phyloP scores from a whole-genome alignment of 1,139 yeast genomes.

The Yamadazyma mexicana region DNA sequence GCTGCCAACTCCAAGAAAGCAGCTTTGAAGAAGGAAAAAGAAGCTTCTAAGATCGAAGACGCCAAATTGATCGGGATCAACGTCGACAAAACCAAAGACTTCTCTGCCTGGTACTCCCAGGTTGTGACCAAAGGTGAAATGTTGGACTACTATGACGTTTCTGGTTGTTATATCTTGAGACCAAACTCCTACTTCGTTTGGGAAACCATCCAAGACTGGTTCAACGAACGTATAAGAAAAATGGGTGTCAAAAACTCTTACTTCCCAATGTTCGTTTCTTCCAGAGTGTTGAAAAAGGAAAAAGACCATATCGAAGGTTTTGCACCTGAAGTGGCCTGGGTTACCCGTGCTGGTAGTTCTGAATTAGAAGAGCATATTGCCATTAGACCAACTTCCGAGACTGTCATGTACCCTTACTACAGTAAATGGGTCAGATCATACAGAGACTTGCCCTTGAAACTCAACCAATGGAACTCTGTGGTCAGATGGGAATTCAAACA shows the following conservation, averaged over 20 bases:
- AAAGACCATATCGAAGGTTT: constrained; percentile 99
- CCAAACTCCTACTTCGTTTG: constrained; percentile 94
- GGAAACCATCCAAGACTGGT: constrained; percentile 92
- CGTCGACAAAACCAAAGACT: constrained; percentile 86
- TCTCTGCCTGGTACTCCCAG: constrained; percentile 97
- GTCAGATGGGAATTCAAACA: constrained; percentile 99
- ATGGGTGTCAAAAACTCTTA: constrained; percentile 93
- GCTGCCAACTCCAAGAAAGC: constrained; percentile 28
- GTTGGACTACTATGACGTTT: constrained; percentile 97
- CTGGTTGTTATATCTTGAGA: constrained; percentile 97
- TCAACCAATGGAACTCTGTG: constrained; percentile 99
- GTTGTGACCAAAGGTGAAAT: constrained; percentile 94
- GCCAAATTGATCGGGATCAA: constrained; percentile 96
- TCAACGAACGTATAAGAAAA: constrained; percentile 75
- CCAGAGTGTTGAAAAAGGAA: constrained; percentile 90
- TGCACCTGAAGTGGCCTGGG: constrained; percentile 99
- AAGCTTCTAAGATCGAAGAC: constrained; percentile 68
- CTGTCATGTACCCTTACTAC: constrained; percentile 99
- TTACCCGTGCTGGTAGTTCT: constrained; percentile 90
- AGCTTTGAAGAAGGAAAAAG: constrained; percentile 35
- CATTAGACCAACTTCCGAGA: constrained; percentile 98
- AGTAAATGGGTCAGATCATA: constrained; percentile 99
- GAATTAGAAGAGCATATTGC: constrained; percentile 98
- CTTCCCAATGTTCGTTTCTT: constrained; percentile 98
- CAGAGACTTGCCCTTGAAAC: constrained; percentile 92